Conservation (phyloP, 768 basidiomycete species). For the Mycena olivaceomarginata region DNA sequence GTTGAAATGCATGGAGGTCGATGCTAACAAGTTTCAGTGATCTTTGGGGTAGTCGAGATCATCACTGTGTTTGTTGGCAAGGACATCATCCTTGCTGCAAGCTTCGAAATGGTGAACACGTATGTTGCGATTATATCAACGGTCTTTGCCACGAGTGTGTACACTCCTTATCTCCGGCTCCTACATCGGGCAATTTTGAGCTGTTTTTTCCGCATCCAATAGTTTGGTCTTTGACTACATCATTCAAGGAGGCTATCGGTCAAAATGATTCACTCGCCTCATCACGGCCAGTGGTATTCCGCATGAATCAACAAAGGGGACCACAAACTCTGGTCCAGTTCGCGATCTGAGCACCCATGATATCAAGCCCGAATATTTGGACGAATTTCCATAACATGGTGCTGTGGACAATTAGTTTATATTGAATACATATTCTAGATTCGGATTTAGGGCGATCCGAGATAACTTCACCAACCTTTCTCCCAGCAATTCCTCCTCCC, state of each 20-base stretch:
- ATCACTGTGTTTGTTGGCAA: conserved; percentile 4
- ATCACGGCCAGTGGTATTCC: conserved; percentile 12
- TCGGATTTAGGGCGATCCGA: no score
- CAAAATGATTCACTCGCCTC: not conserved
- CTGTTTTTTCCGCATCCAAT: not conserved
- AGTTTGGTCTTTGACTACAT: conserved; percentile 25
- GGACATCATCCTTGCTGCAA: not conserved
- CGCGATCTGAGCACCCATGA: no score
- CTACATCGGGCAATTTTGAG: not conserved
- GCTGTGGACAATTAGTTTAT: no score
- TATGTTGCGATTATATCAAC: conserved; percentile 25
- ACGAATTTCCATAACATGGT: no score
- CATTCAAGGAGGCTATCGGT: not conserved
- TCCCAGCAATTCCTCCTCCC: no score
- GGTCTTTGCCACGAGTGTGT: conserved; percentile 16
- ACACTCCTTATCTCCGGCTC: not conserved
- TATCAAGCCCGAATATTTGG: no score
- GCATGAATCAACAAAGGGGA: not conserved
- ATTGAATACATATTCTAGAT: no score
- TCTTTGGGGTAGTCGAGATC: conserved; percentile 6
- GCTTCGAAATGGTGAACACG: not conserved
- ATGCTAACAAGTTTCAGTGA: not conserved
- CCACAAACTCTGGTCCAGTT: conserved; percentile 6
- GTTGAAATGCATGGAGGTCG: not conserved
- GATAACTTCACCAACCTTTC: no score